Conservation (phyloP, 2,329 filamentous ascomycete species). For the Emericellopsis atlantica region DNA sequence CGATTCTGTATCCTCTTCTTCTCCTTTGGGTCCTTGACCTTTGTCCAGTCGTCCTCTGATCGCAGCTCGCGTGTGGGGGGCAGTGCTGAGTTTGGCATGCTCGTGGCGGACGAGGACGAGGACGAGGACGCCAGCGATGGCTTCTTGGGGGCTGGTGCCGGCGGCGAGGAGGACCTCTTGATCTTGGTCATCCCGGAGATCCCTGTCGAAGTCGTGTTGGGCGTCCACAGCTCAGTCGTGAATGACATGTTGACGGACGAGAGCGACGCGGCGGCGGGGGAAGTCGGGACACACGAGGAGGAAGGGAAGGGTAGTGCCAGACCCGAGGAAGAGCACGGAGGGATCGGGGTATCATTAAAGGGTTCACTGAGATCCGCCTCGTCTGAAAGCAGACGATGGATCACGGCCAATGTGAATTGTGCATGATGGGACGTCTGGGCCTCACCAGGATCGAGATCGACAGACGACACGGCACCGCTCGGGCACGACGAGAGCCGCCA, state of each 20-base stretch:
- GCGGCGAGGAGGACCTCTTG: conserved; percentile 1
- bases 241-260: not conserved
- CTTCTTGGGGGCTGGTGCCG: not conserved
- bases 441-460: no score
- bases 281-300: no score
- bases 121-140: not conserved
- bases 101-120: not conserved
- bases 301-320: not conserved
- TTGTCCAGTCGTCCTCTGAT: conserved; percentile 15
- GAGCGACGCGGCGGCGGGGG: not conserved
- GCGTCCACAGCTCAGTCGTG: conserved; percentile 2
- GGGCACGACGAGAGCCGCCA: no score
- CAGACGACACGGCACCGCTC: no score
- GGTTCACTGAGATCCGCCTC: no score
- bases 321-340: not conserved
- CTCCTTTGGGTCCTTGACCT: conserved; percentile 13
- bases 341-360: no score
- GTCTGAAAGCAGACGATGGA: no score
- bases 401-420: no score
- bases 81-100: conserved; percentile 1
- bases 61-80: conserved; percentile 5
- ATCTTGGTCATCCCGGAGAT: not conserved
- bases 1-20: conserved; percentile 19
- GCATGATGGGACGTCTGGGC: no score
- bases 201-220: not conserved